Percentiles rank a stretch among this genome's conserved stretches.
Evolutionary conservation across 345 rosid genomes (phyloP).

Genomic region (Cochlearia excelsa): DNA sequence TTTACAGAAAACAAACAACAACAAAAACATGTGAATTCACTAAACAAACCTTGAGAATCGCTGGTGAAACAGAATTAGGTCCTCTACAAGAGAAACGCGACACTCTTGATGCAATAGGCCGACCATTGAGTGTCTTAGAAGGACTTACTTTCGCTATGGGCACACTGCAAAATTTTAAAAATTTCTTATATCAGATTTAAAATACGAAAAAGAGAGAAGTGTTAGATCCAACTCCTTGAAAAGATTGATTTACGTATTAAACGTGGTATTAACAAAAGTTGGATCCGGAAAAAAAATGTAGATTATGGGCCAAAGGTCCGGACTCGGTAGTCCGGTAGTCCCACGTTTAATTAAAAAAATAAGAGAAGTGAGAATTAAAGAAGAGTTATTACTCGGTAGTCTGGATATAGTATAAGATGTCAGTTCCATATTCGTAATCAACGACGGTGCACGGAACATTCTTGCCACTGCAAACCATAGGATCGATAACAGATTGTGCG

Average conservation of each 20-base stretch:
- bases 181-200: neutral
- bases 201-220: neutral
- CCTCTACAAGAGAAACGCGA: conserved; percentile 54
- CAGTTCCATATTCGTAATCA: conserved; percentile 41
- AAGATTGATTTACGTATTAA: no score
- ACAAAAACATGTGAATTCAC: neutral
- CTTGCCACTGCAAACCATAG: conserved; percentile 31
- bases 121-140: conserved; percentile 29
- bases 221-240: no score
- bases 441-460: conserved; percentile 39
- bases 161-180: conserved; percentile 4
- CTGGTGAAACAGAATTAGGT: conserved; percentile 52
- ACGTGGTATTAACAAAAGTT: no score
- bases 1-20: neutral
- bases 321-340: no score
- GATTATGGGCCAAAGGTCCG: no score
- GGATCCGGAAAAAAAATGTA: no score
- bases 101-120: conserved; percentile 38
- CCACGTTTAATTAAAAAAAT: neutral
- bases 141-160: conserved; percentile 27
- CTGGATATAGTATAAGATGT: conserved; percentile 37
- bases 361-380: neutral
- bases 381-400: conserved; percentile 33
- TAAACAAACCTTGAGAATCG: conserved; percentile 30
- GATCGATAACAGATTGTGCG: conserved; percentile 41